Base-by-base conservation (phyloP, 495 filamentous ascomycete genomes). In the Aspergillus funiculosus region DNA sequence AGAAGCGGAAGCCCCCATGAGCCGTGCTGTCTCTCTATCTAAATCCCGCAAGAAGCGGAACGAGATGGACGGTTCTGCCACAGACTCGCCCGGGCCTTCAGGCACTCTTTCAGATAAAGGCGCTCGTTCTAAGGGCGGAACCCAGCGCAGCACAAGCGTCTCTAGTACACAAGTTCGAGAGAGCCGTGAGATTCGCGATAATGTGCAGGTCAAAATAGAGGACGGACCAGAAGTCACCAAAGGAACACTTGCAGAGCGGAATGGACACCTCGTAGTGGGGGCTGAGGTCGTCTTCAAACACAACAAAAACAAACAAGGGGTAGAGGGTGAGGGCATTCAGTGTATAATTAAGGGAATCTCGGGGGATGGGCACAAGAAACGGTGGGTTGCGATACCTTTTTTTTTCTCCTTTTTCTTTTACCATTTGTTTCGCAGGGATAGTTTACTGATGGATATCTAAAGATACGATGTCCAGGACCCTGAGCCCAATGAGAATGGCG, bases 401-500 rank as follows among this genome's bases (percentile, higher is more conserved):
- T 39, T 31, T 48, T n/a, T 37, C 40, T 24, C 14, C n/a, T 41
- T 45, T 38, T n/a, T n/a, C 21, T 48, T 41, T 13, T 24, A 39
- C 28, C 48, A 14, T 37, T 43, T 24, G n/a, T n/a, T 41, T 45
- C 32, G 13, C 31, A 46, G 34, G 45, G 29, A 47, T 46, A 29
- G 52, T 46, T 57, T 46, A 56, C 46, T 36, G 24, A 48, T 45
- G 25, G 35, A 28, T 37, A 36, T 37, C 34, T 41, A 30, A 51
- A 81, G 89, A 48, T 98, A 96, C 69, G 87, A 91, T 61, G 90
- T 99, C 17, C 86, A 94, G 61, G 94, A 99, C 58, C 82, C 87
- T 3, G 91, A 95, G 59, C 86, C 89, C 1, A 89, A 95, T 51
- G 77, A 89, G 36, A 83, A 80, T 28, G 81, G 78, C 24, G 78